These are phyloP conservation scores for Asterophora lycoperdoides DNA, from an alignment of 768 basidiomycete species.

Conservation along the genomic window DNA sequence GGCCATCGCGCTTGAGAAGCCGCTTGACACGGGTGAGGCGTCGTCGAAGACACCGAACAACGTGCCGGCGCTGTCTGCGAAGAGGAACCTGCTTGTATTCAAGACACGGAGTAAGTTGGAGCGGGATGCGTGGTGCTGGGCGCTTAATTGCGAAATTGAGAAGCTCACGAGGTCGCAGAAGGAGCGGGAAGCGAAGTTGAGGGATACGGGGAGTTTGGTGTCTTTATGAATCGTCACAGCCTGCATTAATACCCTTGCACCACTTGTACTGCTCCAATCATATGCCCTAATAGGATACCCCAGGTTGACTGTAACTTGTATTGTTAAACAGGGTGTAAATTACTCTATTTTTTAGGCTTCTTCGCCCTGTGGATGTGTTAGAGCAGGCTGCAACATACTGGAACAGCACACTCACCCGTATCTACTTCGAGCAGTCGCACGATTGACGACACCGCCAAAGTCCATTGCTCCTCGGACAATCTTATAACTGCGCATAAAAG, in stretches of 20 bases:
- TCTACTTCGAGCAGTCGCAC: constrained; percentile 78
- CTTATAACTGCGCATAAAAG: constrained; percentile 67
- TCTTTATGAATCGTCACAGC: constrained; percentile 21
- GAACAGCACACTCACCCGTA: constrained; percentile 64
- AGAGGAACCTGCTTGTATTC: constrained; percentile 60
- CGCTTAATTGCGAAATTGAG: constrained; percentile 87
- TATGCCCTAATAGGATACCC: constrained; percentile 5
- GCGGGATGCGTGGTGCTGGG: constrained; percentile 94
- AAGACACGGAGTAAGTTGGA: constrained; percentile 81
- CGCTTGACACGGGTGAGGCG: constrained; percentile 14
- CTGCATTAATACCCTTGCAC: constrained; percentile 9
- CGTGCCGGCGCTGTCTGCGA: constrained; percentile 51
- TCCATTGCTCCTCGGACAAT: constrained; percentile 90
- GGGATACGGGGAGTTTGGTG: constrained; percentile 59
- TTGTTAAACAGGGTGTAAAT: no score
- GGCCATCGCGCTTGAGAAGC: constrained; percentile 19
- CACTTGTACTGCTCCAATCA: no score
- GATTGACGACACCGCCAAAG: constrained; percentile 83
- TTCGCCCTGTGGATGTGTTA: constrained; percentile 49
- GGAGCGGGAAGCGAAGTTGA: constrained; percentile 61
- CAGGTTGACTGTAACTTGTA: neutral
- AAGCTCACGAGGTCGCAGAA: constrained; percentile 58
- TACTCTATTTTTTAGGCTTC: constrained; percentile 75
- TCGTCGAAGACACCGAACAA: constrained; percentile 24
- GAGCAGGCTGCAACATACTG: constrained; percentile 4